Evolutionary conservation across 306 rosid species (phyloP).

Genomic region (Vigna reflexopilosa): DNA sequence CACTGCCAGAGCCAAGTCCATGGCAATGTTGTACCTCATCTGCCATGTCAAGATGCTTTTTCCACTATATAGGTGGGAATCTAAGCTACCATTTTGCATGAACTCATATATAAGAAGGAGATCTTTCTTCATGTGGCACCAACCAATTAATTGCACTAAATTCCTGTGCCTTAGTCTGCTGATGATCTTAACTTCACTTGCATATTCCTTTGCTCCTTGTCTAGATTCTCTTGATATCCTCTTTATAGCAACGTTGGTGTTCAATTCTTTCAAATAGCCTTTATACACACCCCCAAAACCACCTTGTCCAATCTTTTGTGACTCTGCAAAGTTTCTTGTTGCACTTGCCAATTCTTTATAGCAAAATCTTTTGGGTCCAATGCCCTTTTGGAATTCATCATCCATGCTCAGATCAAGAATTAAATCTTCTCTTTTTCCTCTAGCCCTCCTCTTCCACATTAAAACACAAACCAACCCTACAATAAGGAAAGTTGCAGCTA

Average conservation of each 20-base stretch:
- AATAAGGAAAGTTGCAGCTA: background rate
- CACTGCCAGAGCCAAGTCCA: conserved; percentile 42
- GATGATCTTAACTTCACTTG: conserved; percentile 41
- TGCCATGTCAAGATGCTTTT: conserved; percentile 39
- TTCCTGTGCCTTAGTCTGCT: conserved; percentile 46
- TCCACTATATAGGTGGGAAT: conserved; percentile 29
- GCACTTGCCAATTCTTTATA: conserved; percentile 23
- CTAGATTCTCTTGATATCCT: conserved; percentile 34
- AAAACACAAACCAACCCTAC: background rate
- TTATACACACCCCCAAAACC: conserved; percentile 51
- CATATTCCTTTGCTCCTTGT: conserved; percentile 49
- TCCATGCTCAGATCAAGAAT: background rate
- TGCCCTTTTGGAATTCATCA: conserved; percentile 21
- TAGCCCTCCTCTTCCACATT: conserved; percentile 22
- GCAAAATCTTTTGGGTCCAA: conserved; percentile 16
- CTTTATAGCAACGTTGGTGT: conserved; percentile 44
- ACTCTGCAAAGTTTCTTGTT: conserved; percentile 39
- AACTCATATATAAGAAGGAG: conserved; percentile 43
- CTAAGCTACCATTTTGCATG: conserved; percentile 49
- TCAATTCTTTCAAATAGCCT: conserved; percentile 34
- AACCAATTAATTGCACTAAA: conserved; percentile 48
- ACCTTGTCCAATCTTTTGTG: conserved; percentile 47
- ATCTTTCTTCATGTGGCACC: conserved; percentile 49
- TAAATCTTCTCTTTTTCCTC: conserved; percentile 1
- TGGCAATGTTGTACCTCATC: conserved; percentile 37